Conservation (phyloP, 108 stramenopile species). For the Pseudonitzschia multiseries region DNA sequence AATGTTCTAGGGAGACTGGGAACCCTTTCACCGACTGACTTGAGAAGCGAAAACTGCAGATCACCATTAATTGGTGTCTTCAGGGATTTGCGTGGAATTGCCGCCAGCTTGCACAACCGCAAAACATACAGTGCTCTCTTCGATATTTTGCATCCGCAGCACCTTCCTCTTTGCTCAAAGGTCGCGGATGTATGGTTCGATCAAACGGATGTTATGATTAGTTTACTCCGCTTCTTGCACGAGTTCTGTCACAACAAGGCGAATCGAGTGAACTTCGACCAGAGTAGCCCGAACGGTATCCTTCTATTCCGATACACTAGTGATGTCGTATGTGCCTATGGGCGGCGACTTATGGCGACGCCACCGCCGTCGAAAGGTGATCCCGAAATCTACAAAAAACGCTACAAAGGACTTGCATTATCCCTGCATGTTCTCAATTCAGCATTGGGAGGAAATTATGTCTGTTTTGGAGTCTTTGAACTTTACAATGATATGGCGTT, state of each 20-base stretch:
- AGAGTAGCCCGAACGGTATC: constrained; percentile 97
- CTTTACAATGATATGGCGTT: constrained; percentile 94
- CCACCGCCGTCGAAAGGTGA: constrained; percentile 55
- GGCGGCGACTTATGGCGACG: constrained; percentile 61
- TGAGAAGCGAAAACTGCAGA: constrained; percentile 73
- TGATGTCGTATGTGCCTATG: constrained; percentile 93
- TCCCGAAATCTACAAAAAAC: constrained; percentile 84
- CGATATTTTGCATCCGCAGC: constrained; percentile 90
- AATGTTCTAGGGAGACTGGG: constrained; percentile 68
- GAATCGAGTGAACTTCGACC: constrained; percentile 96
- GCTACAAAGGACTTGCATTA: constrained; percentile 92
- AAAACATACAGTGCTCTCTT: constrained; percentile 89
- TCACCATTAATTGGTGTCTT: constrained; percentile 90
- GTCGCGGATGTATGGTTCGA: constrained; percentile 93
- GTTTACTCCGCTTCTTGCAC: constrained; percentile 92
- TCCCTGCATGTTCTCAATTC: constrained; percentile 88
- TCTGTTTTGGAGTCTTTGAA: constrained; percentile 97
- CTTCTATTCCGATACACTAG: constrained; percentile 93
- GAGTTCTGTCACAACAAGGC: constrained; percentile 98
- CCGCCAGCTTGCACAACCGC: constrained; percentile 91
- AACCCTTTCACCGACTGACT: constrained; percentile 54
- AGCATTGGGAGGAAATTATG: constrained; percentile 95
- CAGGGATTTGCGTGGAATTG: constrained; percentile 92
- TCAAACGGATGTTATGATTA: constrained; percentile 91
- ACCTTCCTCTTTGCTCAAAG: constrained; percentile 83